Evolutionary conservation across 192 early-diverging fungal genomes (phyloP), one percentile per base, ranked within the genome.

Genomic region (Linnemannia schmuckeri): DNA sequence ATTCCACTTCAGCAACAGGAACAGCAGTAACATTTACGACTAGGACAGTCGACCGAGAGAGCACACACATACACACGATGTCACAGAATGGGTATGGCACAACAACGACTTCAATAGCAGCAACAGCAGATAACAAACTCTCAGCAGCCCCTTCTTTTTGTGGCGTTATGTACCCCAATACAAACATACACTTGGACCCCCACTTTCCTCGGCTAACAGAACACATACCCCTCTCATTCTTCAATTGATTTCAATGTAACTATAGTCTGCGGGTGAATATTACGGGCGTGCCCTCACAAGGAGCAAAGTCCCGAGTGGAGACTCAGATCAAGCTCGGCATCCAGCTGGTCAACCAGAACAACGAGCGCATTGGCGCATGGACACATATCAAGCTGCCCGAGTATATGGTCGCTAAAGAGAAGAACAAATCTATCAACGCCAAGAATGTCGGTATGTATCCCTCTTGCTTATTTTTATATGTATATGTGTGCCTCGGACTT

Each of bases 321-420:
- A 99, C 98, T 30, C 98, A 98, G 89, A 97, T 97, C 83, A 97
- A 97, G 77, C 90, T 98, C 37, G 97, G 96, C 42, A 86, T 99
- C 81, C 96, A 97, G 80, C 90, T 99, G 38, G 91, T 95, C 1
- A 94, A 92, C 20, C 86, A 89, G 61, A 79, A 90, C 72, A 95
- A 95, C 78, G 94, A 94, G 76, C 95, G 94, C 49, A 94, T 94
- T 22, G 83, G 87, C 33, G 88, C 91, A 77, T 98, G 96, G 96
- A 94, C 96, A 52, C 96, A 97, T 78, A 89, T 99, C 81, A 89
- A 93, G 44, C 89, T 99, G 42, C 96, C 96, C 8, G 97, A 98
- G 87, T 89, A 93, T 44, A 91, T 97, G 83, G 94, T 98, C 10
- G 94, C 96, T 63, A 94, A 93, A 54, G 96, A 97, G 85, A 95